These are phyloP conservation scores for Apiotrichum gracile DNA, from an alignment of 1,284 basidiomycete species.

Conservation along the genomic window DNA sequence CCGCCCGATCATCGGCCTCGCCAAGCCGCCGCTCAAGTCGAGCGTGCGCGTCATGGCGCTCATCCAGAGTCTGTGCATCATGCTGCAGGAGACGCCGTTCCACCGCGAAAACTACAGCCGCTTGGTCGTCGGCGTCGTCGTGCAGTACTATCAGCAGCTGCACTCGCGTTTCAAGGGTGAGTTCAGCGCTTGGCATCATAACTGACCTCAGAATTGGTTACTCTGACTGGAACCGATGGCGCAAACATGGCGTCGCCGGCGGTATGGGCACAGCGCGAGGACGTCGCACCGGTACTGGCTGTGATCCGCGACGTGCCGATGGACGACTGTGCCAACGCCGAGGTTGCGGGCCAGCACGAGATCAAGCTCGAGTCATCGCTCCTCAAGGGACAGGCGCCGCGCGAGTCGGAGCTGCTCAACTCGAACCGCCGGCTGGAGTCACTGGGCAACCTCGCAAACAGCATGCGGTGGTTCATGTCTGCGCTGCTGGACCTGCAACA, in stretches of 20 bases:
- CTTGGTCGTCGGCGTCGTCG: conserved; percentile 90
- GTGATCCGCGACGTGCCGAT: conserved; percentile 40
- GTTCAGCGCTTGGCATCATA: conserved; percentile 1
- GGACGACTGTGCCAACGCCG: conserved; percentile 3
- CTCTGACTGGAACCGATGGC: conserved; percentile 5
- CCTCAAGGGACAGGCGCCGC: conserved; percentile 51
- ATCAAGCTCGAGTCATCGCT: conserved; percentile 7
- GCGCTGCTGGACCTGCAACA: conserved; percentile 63
- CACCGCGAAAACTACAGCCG: conserved; percentile 89
- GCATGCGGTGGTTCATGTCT: conserved; percentile 74
- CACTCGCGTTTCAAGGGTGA: conserved; percentile 68
- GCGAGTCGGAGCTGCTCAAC: conserved; percentile 65
- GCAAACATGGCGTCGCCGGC: conserved; percentile 55
- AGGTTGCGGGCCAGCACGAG: background rate
- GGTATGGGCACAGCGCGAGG: conserved; percentile 77
- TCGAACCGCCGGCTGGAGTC: conserved; percentile 70
- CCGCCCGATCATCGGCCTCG: conserved; percentile 13
- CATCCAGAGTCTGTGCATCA: conserved; percentile 85
- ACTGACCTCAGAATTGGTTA: conserved; percentile 23
- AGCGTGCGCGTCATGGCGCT: conserved; percentile 80
- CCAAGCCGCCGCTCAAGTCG: conserved; percentile 59
- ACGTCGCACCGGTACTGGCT: conserved; percentile 65
- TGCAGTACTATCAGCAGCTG: conserved; percentile 93
- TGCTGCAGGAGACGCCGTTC: conserved; percentile 92
- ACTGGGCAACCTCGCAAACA: conserved; percentile 75